Base-by-base conservation (phyloP, 1,284 basidiomycete species). In the Trichosporon sp. region DNA sequence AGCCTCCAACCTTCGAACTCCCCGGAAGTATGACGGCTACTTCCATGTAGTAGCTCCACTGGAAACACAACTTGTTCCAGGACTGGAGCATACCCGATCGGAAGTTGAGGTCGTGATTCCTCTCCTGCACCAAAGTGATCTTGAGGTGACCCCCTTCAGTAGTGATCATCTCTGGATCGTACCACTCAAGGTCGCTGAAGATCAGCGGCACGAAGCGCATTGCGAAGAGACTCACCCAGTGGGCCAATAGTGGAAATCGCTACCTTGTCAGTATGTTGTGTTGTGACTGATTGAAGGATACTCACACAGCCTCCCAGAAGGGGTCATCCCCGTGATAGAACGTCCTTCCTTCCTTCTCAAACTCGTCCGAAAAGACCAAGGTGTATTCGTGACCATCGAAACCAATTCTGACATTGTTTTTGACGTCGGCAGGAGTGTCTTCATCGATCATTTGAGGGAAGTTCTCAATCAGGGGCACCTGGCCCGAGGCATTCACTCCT, bases 1-100 rank as follows among this genome's bases (percentile, higher is more conserved):
- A 82, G 44, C 87, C 87, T 36, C 71, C 67, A 23, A 75, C 60
- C 8, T 52, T 44, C 32, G 67, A 69, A 25, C 61, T 69, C 19
- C 95, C 95, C 0, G 95, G 95, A 8, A 97, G 81, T n/a, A 85
- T 85, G n/a, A 94, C 87, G 6, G 85, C 84, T 4, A 85, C 84
- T 71, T 83, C 83, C 57, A 83, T 64, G 63, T 75, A 75, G 58
- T 71, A 66, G 3, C 69, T 70, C 44, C 70, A 76, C 67, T 75
- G 93, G 81, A 97, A 97, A 80, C 95, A 97, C 73, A 97, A 90
- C 78, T 96, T 92, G 70, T 84, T 84, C 84, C 84, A 84, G 0
- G 78, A 77, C 61, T 81, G 81, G 11, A 84, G 69, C 79, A 83
- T 82, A 25, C 83, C 84, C 4, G 81, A 81, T 36, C 87, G 83